Percentiles rank a stretch among this genome's conserved stretches.
phyloP scores from a whole-genome alignment of 345 rosid species.

The Aquilaria malaccensis region DNA sequence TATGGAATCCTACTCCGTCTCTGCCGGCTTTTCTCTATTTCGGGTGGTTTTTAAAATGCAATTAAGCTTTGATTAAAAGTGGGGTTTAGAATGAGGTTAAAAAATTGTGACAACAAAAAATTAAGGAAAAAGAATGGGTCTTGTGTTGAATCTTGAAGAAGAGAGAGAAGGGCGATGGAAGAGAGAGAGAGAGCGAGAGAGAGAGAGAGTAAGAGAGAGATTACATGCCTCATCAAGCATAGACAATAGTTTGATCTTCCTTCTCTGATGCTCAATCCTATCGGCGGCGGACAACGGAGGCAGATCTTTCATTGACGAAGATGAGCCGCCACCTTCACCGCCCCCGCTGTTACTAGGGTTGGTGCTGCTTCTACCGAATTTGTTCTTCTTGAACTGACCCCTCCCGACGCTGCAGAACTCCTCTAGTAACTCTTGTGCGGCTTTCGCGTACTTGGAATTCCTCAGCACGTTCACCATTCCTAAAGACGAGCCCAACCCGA shows the following conservation, averaged over 20 bases:
- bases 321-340: slow-evolving; percentile 28
- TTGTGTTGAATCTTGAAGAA: slow-evolving; percentile 18
- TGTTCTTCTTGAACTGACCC: slow-evolving; percentile 67
- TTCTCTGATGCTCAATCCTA: slow-evolving; percentile 91
- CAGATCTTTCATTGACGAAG: slow-evolving; percentile 45
- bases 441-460: slow-evolving; percentile 63
- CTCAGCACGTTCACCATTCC: slow-evolving; percentile 61
- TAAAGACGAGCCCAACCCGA: slow-evolving; percentile 51
- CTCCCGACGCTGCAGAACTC: slow-evolving; percentile 95
- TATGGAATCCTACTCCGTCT: slow-evolving; percentile 35
- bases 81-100: slow-evolving; percentile 8
- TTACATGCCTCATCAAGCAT: slow-evolving; percentile 99
- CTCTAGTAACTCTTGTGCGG: slow-evolving; percentile 83
- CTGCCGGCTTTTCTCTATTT: slow-evolving; percentile 39
- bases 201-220: slow-evolving; percentile 19
- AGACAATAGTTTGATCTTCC: slow-evolving; percentile 85
- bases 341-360: slow-evolving; percentile 58
- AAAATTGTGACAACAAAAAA: slow-evolving; percentile 7
- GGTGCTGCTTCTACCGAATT: slow-evolving; percentile 32
- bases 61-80: slow-evolving; percentile 10
- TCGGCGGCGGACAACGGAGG: slow-evolving; percentile 73
- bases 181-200: slow-evolving; percentile 14
- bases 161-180: background rate
- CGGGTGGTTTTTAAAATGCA: slow-evolving; percentile 4
- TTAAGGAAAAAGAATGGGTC: slow-evolving; percentile 10